These are phyloP conservation scores for Cylindricascospora bacillispora DNA, from an alignment of 1,139 yeast species.

Conservation along the genomic window DNA sequence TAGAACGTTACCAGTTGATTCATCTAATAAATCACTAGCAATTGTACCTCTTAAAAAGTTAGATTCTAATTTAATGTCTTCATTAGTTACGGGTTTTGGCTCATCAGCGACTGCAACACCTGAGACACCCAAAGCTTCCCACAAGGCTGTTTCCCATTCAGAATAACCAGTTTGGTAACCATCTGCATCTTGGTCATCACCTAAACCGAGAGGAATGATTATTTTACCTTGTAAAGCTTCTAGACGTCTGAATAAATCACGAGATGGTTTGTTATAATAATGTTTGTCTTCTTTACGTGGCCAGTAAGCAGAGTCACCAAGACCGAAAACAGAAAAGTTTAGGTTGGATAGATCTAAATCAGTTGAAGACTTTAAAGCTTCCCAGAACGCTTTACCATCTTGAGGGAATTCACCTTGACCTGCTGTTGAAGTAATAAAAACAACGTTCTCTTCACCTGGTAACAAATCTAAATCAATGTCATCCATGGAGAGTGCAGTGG, in stretches of 20 bases:
- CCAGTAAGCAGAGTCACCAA: constrained; percentile 95
- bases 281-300: constrained; percentile 93
- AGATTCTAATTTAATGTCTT: constrained; percentile 84
- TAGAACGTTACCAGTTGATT: constrained; percentile 80
- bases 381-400: constrained; percentile 90
- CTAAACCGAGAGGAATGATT: constrained; percentile 67
- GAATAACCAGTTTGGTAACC: constrained; percentile 84
- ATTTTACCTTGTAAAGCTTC: constrained; percentile 60
- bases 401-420: constrained; percentile 98
- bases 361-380: constrained; percentile 52
- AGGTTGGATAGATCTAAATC: constrained; percentile 64
- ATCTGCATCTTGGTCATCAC: constrained; percentile 97
- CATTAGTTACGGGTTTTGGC: constrained; percentile 91
- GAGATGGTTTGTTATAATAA: constrained; percentile 86
- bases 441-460: constrained; percentile 67
- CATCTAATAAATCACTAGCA: constrained; percentile 71
- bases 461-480: constrained; percentile 73
- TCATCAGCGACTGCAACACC: constrained; percentile 78
- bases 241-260: constrained; percentile 56
- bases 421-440: constrained; percentile 78
- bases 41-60: constrained; percentile 88
- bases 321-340: constrained; percentile 69
- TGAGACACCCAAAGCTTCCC: constrained; percentile 87
- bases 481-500: constrained; percentile 71
- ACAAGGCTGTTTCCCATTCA: constrained; percentile 72